A percentile compares a stretch with the other conserved stretches of the same genome.
These are phyloP conservation scores for Thelonectria blattea DNA, from an alignment of 2,329 filamentous ascomycete genomes.

Conservation along the genomic window DNA sequence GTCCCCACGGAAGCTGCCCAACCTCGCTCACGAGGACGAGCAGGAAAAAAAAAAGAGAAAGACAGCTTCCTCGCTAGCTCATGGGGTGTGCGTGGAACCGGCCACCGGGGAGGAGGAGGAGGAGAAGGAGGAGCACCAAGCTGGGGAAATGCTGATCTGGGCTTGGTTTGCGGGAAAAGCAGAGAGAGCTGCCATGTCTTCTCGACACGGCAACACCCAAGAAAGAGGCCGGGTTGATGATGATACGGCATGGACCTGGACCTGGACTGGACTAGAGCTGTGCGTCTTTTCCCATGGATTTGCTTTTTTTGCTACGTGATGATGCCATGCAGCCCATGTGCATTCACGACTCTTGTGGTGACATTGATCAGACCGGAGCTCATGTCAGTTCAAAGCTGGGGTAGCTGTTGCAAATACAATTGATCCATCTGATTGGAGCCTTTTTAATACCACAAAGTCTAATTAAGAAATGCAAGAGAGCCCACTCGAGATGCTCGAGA, in stretches of 20 bases:
- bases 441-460: slow-evolving; percentile 5
- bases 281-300: background rate
- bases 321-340: slow-evolving; percentile 3
- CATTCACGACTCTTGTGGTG: background rate
- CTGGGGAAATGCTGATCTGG: too few species aligned
- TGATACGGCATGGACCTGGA: background rate
- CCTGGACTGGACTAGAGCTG: background rate
- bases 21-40: background rate
- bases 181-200: too few species aligned
- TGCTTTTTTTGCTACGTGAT: slow-evolving; percentile 14
- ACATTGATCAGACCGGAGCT: background rate
- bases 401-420: slow-evolving; percentile 3
- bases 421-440: slow-evolving; percentile 16
- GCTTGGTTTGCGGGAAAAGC: too few species aligned
- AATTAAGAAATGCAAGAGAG: slow-evolving; percentile 15
- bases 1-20: background rate
- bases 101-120: background rate
- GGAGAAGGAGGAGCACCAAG: too few species aligned
- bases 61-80: background rate
- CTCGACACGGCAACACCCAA: background rate
- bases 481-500: slow-evolving; percentile 15
- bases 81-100: slow-evolving; percentile 13
- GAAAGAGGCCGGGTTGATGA: background rate
- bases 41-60: too few species aligned
- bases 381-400: background rate